Evolutionary conservation across 192 early-diverging fungal genomes (phyloP).

Genomic region (Allomyces javanicus): DNA sequence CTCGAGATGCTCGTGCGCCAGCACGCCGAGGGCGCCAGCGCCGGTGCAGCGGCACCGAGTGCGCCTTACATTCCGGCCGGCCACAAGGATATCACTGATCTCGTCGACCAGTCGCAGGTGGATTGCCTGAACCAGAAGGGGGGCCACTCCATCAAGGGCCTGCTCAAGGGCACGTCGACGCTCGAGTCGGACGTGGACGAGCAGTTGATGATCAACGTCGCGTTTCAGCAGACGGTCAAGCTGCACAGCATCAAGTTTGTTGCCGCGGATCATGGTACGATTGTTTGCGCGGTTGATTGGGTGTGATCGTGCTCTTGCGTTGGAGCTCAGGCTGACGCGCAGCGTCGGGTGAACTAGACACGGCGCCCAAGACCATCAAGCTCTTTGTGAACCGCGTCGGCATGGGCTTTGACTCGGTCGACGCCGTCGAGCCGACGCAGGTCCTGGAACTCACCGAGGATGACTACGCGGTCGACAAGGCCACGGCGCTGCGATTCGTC

Average conservation of each 20-base stretch:
- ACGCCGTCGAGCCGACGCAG: conserved; percentile 54
- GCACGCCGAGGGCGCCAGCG: conserved; percentile 20
- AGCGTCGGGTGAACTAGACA: conserved; percentile 14
- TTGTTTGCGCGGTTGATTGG: background rate
- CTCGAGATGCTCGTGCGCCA: conserved; percentile 51
- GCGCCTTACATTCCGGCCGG: conserved; percentile 7
- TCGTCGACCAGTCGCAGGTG: conserved; percentile 46
- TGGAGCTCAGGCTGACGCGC: background rate
- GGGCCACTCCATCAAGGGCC: conserved; percentile 49
- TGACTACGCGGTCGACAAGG: conserved; percentile 42
- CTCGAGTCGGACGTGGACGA: conserved; percentile 90
- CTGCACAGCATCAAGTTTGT: conserved; percentile 33
- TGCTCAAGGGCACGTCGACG: conserved; percentile 47
- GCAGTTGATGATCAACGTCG: conserved; percentile 69
- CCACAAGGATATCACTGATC: conserved; percentile 38
- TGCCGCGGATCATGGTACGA: conserved; percentile 17
- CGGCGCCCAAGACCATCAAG: conserved; percentile 72
- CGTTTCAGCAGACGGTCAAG: conserved; percentile 66
- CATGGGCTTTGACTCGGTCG: conserved; percentile 74
- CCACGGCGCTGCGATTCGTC: conserved; percentile 73
- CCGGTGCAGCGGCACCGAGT: conserved; percentile 9
- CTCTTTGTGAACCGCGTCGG: conserved; percentile 64
- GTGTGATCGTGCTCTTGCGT: background rate
- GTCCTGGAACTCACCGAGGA: conserved; percentile 44
- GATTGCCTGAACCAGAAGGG: conserved; percentile 73